Evolutionary conservation across 805 yeast species (phyloP).

Genomic region (Sugiyamaella boreocaroliniensis): DNA sequence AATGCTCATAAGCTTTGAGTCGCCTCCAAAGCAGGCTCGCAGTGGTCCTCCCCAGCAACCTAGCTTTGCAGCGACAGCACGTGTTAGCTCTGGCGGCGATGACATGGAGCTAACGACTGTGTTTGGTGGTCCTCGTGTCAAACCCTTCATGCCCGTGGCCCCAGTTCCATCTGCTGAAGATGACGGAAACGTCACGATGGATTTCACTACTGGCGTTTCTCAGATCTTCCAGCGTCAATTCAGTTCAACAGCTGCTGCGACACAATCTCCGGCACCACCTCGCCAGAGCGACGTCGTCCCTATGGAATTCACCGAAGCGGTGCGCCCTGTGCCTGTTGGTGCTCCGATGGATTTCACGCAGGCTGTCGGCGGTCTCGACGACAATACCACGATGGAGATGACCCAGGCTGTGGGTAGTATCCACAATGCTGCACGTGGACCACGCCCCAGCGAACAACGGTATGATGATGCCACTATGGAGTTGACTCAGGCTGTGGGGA

Average conservation of each 20-base stretch:
- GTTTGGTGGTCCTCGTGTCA: not conserved
- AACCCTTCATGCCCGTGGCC: not conserved
- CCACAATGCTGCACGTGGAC: not conserved
- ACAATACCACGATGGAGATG: conserved; percentile 15
- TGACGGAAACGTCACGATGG: not conserved
- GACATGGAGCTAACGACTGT: conserved; percentile 7
- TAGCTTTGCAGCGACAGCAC: not conserved
- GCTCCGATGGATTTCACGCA: conserved; percentile 6
- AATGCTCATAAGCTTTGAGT: conserved; percentile 10
- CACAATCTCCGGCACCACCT: too few relatives aligned
- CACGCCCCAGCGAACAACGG: not conserved
- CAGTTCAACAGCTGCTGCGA: not conserved
- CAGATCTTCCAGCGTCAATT: not conserved
- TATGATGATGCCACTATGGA: not conserved
- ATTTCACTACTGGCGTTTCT: not conserved
- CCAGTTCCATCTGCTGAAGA: not conserved
- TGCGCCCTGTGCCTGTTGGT: not conserved
- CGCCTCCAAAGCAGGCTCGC: conserved; percentile 4
- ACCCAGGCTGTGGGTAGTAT: conserved; percentile 3
- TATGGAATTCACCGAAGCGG: not conserved
- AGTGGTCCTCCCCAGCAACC: not conserved
- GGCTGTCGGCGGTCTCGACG: conserved; percentile 6
- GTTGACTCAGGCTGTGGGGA: conserved; percentile 1
- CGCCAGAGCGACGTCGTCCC: not conserved
- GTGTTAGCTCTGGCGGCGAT: not conserved